Base-by-base conservation (phyloP, 2,329 filamentous ascomycete species). In the Akanthomyces muscarius region DNA sequence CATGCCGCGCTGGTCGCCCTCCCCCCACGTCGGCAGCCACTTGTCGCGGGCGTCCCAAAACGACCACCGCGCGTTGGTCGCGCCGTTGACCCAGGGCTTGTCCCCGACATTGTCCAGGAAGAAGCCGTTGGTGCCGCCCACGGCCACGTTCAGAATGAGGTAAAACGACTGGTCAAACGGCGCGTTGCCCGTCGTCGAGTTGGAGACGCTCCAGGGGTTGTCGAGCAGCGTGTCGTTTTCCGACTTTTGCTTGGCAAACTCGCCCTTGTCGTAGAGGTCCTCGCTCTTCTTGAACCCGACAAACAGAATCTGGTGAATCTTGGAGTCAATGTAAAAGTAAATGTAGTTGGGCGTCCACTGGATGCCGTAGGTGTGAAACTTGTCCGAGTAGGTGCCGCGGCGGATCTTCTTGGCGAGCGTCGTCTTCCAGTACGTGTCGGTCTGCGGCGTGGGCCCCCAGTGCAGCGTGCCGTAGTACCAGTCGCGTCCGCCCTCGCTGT, bases 101-200 rank as follows among this genome's bases (percentile, higher is more conserved):
- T 70, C 70, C 21, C 75, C 78, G 14, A 76, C 65, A 6, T 75
- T 72, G 65, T 83, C 80, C 16, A 61, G 67, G 68, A 83, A 83
- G 73, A 77, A 83, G 18, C 80, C 80, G 62, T 80, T 82, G 7
- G 71, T 78, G 45, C 74, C 71, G 2, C 81, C 81, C 41, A 83
- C 79, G 0, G 81, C 81, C 1, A 83, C 80, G 66, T 81, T 81
- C 30, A 83, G 69, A 42, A 83, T 78, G 18, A 84, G 72, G 65
- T 80, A 82, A 66, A 84, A 83, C 0, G 73, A 68, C 67, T 82
- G 77, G 68, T 84, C 81, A 68, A 84, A 84, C 0, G 81, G 81
- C 3, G 81, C 78, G 64, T 78, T 81, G 45, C 70, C 69, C 7
- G 70, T 72, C 7, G 72, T 71, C n/a, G 72, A 71, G 3, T 69